Conservation (phyloP, 805 yeast genomes). For the Brettanomyces naardenensis region DNA sequence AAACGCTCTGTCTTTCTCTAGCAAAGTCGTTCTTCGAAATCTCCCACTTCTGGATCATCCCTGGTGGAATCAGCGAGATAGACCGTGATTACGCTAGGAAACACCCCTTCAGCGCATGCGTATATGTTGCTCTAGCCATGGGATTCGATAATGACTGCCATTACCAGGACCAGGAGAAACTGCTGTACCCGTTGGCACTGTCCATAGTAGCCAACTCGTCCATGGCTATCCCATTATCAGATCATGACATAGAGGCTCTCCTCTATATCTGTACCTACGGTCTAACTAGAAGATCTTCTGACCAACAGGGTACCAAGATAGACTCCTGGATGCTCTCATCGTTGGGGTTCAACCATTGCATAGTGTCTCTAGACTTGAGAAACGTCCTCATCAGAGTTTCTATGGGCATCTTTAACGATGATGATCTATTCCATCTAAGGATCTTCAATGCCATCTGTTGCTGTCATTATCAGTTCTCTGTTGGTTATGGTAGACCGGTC, state of each 20-base stretch:
- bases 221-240: conserved; percentile 33
- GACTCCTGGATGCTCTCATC: conserved; percentile 48
- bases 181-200: conserved; percentile 40
- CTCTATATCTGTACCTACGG: conserved; percentile 47
- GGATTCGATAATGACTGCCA: conserved; percentile 45
- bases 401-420: conserved; percentile 16
- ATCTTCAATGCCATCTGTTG: conserved; percentile 46
- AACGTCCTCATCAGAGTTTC: conserved; percentile 31
- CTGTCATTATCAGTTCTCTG: conserved; percentile 41
- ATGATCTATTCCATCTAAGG: conserved; percentile 45
- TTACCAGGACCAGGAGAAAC: conserved; percentile 39
- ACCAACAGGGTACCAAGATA: neutral
- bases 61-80: conserved; percentile 48
- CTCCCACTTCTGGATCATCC: conserved; percentile 55
- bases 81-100: conserved; percentile 36
- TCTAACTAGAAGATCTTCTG: conserved; percentile 16
- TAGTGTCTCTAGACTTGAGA: conserved; percentile 38
- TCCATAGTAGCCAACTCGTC: conserved; percentile 41
- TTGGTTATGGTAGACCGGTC: conserved; percentile 42
- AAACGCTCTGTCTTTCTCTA: conserved; percentile 34
- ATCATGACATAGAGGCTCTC: conserved; percentile 55
- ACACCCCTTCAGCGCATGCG: conserved; percentile 49
- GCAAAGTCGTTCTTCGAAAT: conserved; percentile 41
- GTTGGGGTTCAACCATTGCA: conserved; percentile 41
- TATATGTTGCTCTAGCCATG: conserved; percentile 46